Base-by-base conservation (phyloP, 805 yeast genomes). In the Yarrowia osloensis region DNA sequence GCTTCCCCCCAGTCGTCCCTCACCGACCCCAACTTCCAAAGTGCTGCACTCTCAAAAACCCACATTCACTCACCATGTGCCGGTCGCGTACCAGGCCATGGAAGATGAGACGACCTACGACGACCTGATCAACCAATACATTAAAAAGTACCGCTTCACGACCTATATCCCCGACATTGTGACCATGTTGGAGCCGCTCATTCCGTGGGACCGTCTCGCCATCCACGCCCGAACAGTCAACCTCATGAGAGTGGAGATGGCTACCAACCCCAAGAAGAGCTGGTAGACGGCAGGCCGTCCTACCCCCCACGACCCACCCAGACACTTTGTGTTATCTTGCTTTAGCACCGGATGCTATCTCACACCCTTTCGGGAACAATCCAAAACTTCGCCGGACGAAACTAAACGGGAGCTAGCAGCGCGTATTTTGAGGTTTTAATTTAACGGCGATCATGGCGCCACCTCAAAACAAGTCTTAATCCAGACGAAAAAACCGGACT, bases 121-220 rank as follows among this genome's bases (percentile, higher is more conserved):
- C 19, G 63, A 57, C 49, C 35, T 57, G 15, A 57, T 57, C 63
- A 57, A 57, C 49, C 49, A 39, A 21, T 57, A 57, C 63, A 57
- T 57, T 40, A n/a, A 28, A 26, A 57, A 57, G 49, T 57, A 57
- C 63, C 40, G 63, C 35, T 57, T 57, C 49, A 57, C 63, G 24
- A 57, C 63, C 6, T 57, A 57, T 44, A 57, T 57, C n/a, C 37
- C 63, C 15, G 63, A 57, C 37, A 57, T 57, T 40, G 63, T 57
- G 24, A 57, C 63, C 63, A 57, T 57, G 63, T 12, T 57, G 49
- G 63, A 57, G 28, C 63, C 63, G 2, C 63, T 28, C 15, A 57
- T 57, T 21, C 63, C 63, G 9, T 57, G 63, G 63, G 63, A 57
- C 39, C 47, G 63, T n/a, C 49, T 57, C 4, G 37, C 49, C n/a